Evolutionary conservation across 192 early-diverging fungal species (phyloP).

Genomic region (Entomortierella parvispora): DNA sequence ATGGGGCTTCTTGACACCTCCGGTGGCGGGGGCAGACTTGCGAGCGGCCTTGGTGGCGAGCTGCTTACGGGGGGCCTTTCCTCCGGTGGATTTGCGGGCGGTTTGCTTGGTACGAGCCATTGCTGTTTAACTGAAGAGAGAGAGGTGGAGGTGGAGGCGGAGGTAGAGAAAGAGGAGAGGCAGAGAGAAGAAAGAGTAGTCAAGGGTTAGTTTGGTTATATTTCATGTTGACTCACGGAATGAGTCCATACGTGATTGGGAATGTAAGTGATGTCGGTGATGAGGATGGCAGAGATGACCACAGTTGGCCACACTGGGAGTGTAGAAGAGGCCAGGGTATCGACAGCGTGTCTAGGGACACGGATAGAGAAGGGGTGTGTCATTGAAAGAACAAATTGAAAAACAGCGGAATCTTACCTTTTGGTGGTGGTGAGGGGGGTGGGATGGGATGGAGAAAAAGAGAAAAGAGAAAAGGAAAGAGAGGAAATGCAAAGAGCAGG

Average conservation of each 20-base stretch:
- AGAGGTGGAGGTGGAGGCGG: conserved; percentile 80
- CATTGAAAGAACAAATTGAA: background rate
- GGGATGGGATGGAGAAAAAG: conserved; percentile 3
- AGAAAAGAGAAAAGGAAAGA: conserved; percentile 5
- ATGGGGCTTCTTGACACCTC: conserved; percentile 96
- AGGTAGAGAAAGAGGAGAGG: conserved; percentile 60
- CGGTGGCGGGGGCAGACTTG: conserved; percentile 93
- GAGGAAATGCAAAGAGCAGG: background rate
- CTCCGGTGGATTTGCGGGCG: conserved; percentile 98
- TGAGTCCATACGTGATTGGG: background rate
- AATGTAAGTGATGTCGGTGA: background rate
- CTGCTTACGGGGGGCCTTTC: conserved; percentile 99
- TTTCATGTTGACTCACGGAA: background rate
- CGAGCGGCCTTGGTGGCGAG: conserved; percentile 97
- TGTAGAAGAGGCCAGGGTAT: background rate
- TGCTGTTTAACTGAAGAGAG: background rate
- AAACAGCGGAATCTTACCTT: background rate
- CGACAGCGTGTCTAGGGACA: background rate
- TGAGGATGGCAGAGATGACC: background rate
- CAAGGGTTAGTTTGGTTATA: background rate
- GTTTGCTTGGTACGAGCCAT: conserved; percentile 88
- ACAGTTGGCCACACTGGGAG: background rate
- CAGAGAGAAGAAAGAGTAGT: conserved; percentile 72
- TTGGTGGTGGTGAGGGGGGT: background rate
- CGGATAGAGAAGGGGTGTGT: background rate